Evolutionary conservation across 106 monocot species (phyloP).

Genomic region (Dendrobium officinale): DNA sequence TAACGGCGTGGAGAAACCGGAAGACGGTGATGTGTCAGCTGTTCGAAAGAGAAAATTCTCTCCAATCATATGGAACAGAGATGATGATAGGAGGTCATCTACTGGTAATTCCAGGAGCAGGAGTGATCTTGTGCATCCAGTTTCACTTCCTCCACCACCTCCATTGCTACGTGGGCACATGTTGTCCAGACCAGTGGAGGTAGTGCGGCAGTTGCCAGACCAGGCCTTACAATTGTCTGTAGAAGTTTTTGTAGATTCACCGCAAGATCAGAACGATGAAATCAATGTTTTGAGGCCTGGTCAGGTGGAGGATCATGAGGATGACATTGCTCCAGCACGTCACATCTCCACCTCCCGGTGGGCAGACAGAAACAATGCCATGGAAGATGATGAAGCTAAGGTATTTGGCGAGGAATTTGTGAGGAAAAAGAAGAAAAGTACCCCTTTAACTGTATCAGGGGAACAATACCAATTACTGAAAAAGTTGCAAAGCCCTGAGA

Average conservation of each 20-base stretch:
- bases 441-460: neutral
- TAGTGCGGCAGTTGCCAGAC: neutral
- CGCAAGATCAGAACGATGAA: neutral
- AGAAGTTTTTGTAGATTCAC: slow-evolving; percentile 1
- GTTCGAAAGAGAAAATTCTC: slow-evolving; percentile 64
- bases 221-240: neutral
- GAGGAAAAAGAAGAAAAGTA: slow-evolving; percentile 21
- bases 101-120: neutral
- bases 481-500: slow-evolving; percentile 46
- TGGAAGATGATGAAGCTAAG: slow-evolving; percentile 32
- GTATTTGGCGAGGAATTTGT: slow-evolving; percentile 8
- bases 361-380: slow-evolving; percentile 47
- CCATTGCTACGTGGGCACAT: slow-evolving; percentile 24
- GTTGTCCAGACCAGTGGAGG: neutral
- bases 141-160: slow-evolving; percentile 30
- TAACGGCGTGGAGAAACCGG: slow-evolving; percentile 5
- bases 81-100: slow-evolving; percentile 11
- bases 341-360: slow-evolving; percentile 72
- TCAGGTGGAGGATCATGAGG: slow-evolving; percentile 37
- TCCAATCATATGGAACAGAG: slow-evolving; percentile 40
- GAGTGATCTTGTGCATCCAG: neutral
- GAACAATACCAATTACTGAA: slow-evolving; percentile 6
- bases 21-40: slow-evolving; percentile 4
- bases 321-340: slow-evolving; percentile 29
- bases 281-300: slow-evolving; percentile 19